Evolutionary conservation across 305 asterid species (phyloP).

Genomic region (Solanum hybrid): DNA sequence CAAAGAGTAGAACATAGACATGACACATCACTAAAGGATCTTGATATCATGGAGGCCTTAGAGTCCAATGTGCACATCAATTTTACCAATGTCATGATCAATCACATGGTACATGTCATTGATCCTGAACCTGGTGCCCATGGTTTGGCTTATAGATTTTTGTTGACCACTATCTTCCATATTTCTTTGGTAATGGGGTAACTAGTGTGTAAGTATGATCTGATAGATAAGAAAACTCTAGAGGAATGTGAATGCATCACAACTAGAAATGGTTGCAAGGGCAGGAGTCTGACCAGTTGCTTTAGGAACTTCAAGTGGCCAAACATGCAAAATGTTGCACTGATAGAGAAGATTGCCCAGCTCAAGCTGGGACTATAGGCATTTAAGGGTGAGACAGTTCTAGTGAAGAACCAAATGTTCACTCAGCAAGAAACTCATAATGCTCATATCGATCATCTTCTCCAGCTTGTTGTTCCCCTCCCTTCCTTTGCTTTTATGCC

Average conservation of each 20-base stretch:
- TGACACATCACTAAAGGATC: background rate
- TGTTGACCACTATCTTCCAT: background rate
- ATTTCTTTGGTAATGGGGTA: background rate
- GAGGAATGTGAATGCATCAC: background rate
- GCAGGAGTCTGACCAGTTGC: background rate
- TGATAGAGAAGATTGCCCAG: background rate
- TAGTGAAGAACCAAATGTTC: background rate
- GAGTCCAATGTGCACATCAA: background rate
- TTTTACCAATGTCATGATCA: background rate
- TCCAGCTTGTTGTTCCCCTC: background rate
- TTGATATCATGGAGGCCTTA: background rate
- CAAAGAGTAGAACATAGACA: background rate
- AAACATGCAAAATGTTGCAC: too few relatives aligned
- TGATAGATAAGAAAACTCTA: too few relatives aligned
- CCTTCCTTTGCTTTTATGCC: background rate
- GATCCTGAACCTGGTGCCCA: background rate
- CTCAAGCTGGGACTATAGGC: background rate
- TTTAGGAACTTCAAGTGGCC: background rate
- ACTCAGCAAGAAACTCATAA: background rate
- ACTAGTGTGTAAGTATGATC: background rate
- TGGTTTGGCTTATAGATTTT: background rate
- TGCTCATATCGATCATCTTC: background rate
- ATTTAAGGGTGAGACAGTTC: background rate
- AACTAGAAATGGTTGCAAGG: background rate
- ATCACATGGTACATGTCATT: background rate